phyloP scores from a whole-genome alignment of 768 basidiomycete species.

The Phylloporus sp. region DNA sequence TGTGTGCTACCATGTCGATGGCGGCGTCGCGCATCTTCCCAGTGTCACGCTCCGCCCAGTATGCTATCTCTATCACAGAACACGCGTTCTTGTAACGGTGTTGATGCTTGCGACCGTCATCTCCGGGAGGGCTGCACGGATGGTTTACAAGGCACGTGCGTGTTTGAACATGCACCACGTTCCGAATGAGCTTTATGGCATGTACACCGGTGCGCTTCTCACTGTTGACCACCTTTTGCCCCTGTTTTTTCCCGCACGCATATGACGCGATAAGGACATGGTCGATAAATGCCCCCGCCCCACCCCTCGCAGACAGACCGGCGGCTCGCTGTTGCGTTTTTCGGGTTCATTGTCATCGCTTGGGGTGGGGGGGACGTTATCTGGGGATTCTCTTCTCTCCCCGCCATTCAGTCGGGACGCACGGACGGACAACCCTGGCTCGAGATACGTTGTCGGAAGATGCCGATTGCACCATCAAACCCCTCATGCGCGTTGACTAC shows the following conservation, averaged over 20 bases:
- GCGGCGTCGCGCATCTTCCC: constrained; percentile 11
- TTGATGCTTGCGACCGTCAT: too few species aligned
- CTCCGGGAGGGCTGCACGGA: too few species aligned
- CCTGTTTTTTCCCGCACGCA: not conserved
- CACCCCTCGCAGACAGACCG: constrained; percentile 3
- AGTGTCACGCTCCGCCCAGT: not conserved
- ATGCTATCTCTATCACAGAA: constrained; percentile 1
- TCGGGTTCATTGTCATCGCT: constrained; percentile 4
- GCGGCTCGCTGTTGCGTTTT: constrained; percentile 3
- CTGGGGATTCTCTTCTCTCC: not conserved
- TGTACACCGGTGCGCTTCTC: not conserved
- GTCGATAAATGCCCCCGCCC: not conserved
- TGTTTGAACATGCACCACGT: not conserved
- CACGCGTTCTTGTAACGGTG: not conserved
- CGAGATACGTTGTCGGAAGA: constrained; percentile 4
- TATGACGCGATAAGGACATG: constrained; percentile 4
- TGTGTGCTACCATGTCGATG: constrained; percentile 10
- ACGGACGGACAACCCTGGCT: not conserved
- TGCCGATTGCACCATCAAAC: not conserved
- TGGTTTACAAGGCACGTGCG: too few species aligned
- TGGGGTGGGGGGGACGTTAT: not conserved
- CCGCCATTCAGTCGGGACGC: not conserved
- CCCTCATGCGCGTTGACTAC: too few species aligned
- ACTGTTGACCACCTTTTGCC: not conserved
- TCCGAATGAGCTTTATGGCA: constrained; percentile 15